Evolutionary conservation across 2,329 filamentous ascomycete genomes (phyloP), one percentile per base, ranked within the genome.

Genomic region (Phaeosphaeria sp.): DNA sequence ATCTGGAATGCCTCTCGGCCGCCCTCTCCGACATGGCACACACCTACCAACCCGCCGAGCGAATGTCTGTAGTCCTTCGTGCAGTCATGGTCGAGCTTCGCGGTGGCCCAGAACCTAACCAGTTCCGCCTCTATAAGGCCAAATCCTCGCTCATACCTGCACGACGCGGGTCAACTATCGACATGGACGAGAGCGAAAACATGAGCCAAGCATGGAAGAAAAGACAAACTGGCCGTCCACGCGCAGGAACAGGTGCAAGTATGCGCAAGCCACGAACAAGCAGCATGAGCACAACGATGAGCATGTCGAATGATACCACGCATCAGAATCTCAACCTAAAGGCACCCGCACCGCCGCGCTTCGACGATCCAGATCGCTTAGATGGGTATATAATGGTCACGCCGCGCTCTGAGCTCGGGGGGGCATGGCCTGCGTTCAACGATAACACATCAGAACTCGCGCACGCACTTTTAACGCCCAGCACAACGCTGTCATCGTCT

Each of bases 21-120:
- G 81, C 83, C 3, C 77, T 86, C 7, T 75, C 79, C 20, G 84
- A 85, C 60, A 85, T 86, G 83, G 78, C 79, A 47, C 70, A 78
- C 20, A 81, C 80, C 1, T 86, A 85, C 67, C 80, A 84, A 54
- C 83, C 84, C 1, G 84, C 84, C 0, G 79, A 81, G 33, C 78
- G 81, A 52, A 86, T 86, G 83, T 81, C 83, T 27, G 74, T 79
- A 17, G 77, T 85, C 6, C 78, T 86, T 3, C 80, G 82, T 58
- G 80, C 79, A n/a, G 82, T 85, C n/a, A 77, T 85, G 41, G 72
- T 79, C 6, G 82, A 85, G 60, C 76, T 85, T 1, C 72, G 72
- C 30, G 66, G 72, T 54, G 67, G 59, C 41, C 59, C 54, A 1
- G 60, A 59, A 18, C 53, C 53, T 50, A 57, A 54, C 54, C 52